These are phyloP conservation scores for Umbilicus rupestris DNA, from an alignment of 164 flowering plant species.

Conservation along the genomic window DNA sequence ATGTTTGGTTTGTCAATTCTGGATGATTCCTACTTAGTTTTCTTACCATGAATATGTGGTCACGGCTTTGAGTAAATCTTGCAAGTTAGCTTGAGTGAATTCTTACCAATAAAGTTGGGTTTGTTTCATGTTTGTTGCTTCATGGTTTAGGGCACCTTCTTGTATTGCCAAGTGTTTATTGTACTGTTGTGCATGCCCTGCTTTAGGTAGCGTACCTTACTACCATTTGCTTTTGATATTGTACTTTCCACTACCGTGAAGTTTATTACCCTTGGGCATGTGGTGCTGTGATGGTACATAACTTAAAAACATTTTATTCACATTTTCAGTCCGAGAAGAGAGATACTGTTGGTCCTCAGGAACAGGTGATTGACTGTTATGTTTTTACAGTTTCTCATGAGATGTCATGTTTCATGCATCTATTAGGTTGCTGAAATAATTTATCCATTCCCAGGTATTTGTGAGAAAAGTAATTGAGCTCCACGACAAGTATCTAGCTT, in stretches of 20 bases:
- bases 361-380: slow-evolving; percentile 14
- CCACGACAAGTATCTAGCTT: slow-evolving; percentile 27
- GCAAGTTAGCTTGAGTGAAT: neutral
- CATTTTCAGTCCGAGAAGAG: slow-evolving; percentile 13
- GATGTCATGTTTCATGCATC: neutral
- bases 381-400: neutral
- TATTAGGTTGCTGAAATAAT: neutral
- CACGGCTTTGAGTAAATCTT: neutral
- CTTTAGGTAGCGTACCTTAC: neutral
- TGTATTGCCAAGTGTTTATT: neutral
- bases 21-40: too few species aligned
- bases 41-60: too few species aligned
- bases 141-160: neutral
- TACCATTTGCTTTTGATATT: neutral
- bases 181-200: neutral
- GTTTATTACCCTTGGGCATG: neutral
- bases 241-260: neutral
- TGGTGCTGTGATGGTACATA: neutral
- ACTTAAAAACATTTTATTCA: neutral
- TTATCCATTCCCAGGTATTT: slow-evolving; percentile 18
- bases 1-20: too few species aligned
- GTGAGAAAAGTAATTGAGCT: slow-evolving; percentile 30
- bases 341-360: slow-evolving; percentile 14
- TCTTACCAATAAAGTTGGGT: neutral
- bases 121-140: slow-evolving; percentile 1